Conservation (phyloP, 2,329 filamentous ascomycete species). For the Tolypocladium guangdongense region DNA sequence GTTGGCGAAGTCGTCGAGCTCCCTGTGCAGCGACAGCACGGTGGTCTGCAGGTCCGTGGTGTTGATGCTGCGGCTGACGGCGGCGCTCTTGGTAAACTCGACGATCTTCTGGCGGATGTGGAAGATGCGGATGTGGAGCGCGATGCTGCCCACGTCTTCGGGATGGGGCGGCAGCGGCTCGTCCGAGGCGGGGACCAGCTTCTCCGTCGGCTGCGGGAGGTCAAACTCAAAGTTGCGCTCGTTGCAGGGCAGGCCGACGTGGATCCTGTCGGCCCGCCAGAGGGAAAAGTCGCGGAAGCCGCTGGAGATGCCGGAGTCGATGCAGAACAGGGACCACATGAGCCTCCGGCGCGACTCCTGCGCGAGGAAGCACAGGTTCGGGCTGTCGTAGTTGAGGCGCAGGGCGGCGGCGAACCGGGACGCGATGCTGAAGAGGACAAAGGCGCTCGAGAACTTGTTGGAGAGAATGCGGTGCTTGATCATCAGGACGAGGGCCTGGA, state of each 20-base stretch:
- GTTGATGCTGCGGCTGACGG: constrained; percentile 25
- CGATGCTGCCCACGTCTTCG: constrained; percentile 44
- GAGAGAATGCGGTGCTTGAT: constrained; percentile 33
- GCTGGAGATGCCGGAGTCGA: constrained; percentile 30
- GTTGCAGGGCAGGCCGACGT: constrained; percentile 30
- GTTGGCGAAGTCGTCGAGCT: constrained; percentile 41
- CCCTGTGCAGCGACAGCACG: constrained; percentile 35
- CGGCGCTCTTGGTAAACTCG: constrained; percentile 38
- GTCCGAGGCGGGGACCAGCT: constrained; percentile 33
- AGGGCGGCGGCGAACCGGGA: constrained; percentile 31
- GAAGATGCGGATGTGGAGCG: constrained; percentile 44
- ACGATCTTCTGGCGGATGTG: constrained; percentile 43
- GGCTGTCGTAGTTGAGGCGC: constrained; percentile 30
- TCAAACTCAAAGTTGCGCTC: constrained; percentile 44
- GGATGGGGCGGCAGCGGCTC: constrained; percentile 28
- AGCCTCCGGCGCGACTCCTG: constrained; percentile 31
- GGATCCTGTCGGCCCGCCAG: constrained; percentile 29
- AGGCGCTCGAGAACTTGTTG: constrained; percentile 32
- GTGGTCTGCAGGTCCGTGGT: constrained; percentile 30
- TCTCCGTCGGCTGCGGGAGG: constrained; percentile 42
- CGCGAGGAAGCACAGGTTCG: constrained; percentile 26
- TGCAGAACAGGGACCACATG: constrained; percentile 33
- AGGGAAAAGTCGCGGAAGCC: constrained; percentile 34
- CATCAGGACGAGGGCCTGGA: constrained; percentile 35
- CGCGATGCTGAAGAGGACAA: constrained; percentile 32